Evolutionary conservation across 208 protist species (phyloP).

Genomic region (Leptomonas seymouri): DNA sequence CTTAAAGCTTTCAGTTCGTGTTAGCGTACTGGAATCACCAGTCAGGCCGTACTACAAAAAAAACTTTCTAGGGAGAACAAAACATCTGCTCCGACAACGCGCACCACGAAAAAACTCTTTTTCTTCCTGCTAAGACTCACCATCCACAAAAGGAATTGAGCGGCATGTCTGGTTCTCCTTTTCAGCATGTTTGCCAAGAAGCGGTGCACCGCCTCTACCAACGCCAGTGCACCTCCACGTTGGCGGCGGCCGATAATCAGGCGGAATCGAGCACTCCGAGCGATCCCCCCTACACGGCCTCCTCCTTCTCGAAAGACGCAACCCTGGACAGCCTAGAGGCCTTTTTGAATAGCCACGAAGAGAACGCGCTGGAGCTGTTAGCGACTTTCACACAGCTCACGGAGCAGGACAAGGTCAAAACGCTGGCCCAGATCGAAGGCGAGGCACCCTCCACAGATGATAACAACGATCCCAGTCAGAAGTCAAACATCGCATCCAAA

Average conservation of each 20-base stretch:
- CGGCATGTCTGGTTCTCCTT: not conserved
- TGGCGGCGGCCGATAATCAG: not conserved
- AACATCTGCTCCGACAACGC: not conserved
- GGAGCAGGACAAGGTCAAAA: constrained; percentile 11
- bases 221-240: not conserved
- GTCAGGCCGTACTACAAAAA: not conserved
- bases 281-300: not conserved
- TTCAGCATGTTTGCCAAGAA: not conserved
- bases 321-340: constrained; percentile 25
- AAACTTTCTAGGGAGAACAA: not conserved
- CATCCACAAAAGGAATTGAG: no score
- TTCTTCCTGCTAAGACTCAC: no score
- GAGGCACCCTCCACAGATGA: not conserved
- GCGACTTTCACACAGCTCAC: constrained; percentile 29
- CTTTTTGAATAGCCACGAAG: constrained; percentile 32
- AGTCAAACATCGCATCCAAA: no score
- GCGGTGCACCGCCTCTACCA: constrained; percentile 6
- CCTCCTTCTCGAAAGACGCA: not conserved
- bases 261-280: not conserved
- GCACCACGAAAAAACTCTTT: not conserved
- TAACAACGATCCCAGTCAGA: no score
- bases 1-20: no score
- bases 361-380: constrained; percentile 26
- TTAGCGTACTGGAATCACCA: no score
- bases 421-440: constrained; percentile 16